Evolutionary conservation across 1,284 basidiomycete genomes (phyloP).

Genomic region (Malassezia slooffiae): DNA sequence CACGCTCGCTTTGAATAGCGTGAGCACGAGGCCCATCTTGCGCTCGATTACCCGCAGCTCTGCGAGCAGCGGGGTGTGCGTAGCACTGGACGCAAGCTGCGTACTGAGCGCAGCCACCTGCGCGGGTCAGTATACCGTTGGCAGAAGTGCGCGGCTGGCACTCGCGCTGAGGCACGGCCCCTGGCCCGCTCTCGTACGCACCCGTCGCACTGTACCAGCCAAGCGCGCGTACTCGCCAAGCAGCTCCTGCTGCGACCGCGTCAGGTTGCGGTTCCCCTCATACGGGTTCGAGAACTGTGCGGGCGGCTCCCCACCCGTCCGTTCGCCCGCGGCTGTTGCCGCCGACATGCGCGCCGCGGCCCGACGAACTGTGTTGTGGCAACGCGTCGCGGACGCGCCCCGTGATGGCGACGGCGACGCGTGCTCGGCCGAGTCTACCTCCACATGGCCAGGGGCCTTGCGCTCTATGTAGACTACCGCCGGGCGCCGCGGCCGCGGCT

Average conservation of each 20-base stretch:
- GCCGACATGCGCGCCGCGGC: too few relatives aligned
- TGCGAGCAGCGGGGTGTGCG: conserved; percentile 67
- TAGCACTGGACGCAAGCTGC: conserved; percentile 50
- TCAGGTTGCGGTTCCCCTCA: conserved; percentile 28
- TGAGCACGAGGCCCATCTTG: conserved; percentile 71
- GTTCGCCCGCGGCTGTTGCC: too few relatives aligned
- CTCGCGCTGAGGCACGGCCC: neutral
- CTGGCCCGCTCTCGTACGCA: conserved; percentile 21
- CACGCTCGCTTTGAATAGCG: conserved; percentile 81
- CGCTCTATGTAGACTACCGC: too few relatives aligned
- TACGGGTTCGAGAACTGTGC: conserved; percentile 37
- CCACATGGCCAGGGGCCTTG: too few relatives aligned
- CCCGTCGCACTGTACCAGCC: conserved; percentile 33
- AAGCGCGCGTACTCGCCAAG: conserved; percentile 41
- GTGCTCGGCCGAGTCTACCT: too few relatives aligned
- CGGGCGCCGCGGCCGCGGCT: too few relatives aligned
- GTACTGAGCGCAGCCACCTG: conserved; percentile 44
- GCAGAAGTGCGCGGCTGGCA: too few relatives aligned
- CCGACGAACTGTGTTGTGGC: too few relatives aligned
- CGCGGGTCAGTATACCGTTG: neutral
- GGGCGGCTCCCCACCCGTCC: too few relatives aligned
- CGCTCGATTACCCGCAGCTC: conserved; percentile 72
- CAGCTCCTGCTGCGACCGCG: conserved; percentile 29
- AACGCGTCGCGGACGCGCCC: too few relatives aligned
- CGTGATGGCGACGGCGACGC: too few relatives aligned